These are phyloP conservation scores for Backusella sp. DNA, from an alignment of 192 early-diverging fungal species.

Conservation along the genomic window DNA sequence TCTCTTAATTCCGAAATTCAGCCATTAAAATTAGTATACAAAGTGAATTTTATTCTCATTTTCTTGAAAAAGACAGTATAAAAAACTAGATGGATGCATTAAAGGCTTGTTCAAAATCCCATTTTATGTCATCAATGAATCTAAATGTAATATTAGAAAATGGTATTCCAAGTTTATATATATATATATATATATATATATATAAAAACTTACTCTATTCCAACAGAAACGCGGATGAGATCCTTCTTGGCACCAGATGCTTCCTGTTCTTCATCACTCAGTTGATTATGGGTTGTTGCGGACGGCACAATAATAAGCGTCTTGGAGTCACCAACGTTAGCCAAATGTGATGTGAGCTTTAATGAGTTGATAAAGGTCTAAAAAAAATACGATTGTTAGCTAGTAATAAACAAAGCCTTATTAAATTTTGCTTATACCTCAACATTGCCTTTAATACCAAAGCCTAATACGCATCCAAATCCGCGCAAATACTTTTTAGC, in stretches of 20 bases:
- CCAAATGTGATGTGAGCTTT: conserved; percentile 82
- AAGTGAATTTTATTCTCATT: too few species aligned
- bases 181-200: background rate
- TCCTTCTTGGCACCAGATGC: conserved; percentile 75
- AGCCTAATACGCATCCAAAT: conserved; percentile 85
- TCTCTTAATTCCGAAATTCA: too few species aligned
- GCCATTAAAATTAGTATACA: too few species aligned
- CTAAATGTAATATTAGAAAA: conserved; percentile 10
- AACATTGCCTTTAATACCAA: conserved; percentile 58
- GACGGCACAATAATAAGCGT: conserved; percentile 87
- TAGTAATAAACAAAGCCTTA: background rate
- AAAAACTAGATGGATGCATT: background rate
- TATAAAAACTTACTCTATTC: conserved; percentile 57
- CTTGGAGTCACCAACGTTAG: conserved; percentile 91
- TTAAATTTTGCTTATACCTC: conserved; percentile 4
- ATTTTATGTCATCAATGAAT: conserved; percentile 69
- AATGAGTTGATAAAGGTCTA: conserved; percentile 73
- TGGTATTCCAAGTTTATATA: background rate
- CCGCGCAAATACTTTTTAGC: conserved; percentile 85
- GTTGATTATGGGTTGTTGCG: conserved; percentile 85
- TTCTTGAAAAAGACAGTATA: background rate
- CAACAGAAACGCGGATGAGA: conserved; percentile 82
- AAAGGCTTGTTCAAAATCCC: conserved; percentile 60
- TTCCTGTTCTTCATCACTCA: conserved; percentile 76
- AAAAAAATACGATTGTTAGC: background rate